Percentiles rank a stretch among this genome's conserved stretches.
These are phyloP conservation scores for Globisporangium rhizosaccharum DNA, from an alignment of 352 stramenopile species.

Conservation along the genomic window DNA sequence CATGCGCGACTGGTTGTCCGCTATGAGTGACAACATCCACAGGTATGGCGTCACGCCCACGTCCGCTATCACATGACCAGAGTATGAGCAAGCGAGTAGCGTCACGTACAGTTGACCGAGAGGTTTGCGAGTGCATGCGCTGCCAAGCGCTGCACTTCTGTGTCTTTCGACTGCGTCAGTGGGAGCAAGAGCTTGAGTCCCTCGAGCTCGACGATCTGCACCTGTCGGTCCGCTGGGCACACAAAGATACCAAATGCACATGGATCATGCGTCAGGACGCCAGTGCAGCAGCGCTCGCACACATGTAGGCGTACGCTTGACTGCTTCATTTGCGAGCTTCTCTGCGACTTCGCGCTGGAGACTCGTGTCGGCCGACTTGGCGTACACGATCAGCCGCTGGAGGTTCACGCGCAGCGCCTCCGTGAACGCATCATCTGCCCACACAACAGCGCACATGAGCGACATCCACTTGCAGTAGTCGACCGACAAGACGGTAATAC, in stretches of 20 bases:
- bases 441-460: background rate
- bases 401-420: slow-evolving; percentile 87
- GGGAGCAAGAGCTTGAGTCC: slow-evolving; percentile 90
- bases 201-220: slow-evolving; percentile 93
- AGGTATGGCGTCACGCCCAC: background rate
- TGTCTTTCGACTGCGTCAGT: slow-evolving; percentile 89
- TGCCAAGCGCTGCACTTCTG: slow-evolving; percentile 90
- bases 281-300: background rate
- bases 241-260: background rate
- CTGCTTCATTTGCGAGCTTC: slow-evolving; percentile 93
- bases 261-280: too few species aligned
- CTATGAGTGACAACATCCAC: slow-evolving; percentile 19
- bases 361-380: slow-evolving; percentile 85
- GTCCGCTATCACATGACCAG: background rate
- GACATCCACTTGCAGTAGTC: too few species aligned
- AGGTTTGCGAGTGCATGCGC: slow-evolving; percentile 93
- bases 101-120: slow-evolving; percentile 85
- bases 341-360: slow-evolving; percentile 91
- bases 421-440: slow-evolving; percentile 57
- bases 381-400: slow-evolving; percentile 90
- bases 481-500: too few species aligned
- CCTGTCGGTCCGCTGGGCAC: slow-evolving; percentile 81
- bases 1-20: slow-evolving; percentile 93
- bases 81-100: background rate
- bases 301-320: slow-evolving; percentile 70